Evolutionary conservation across 805 yeast genomes (phyloP).

Genomic region (Maudiozyma bulderi): DNA sequence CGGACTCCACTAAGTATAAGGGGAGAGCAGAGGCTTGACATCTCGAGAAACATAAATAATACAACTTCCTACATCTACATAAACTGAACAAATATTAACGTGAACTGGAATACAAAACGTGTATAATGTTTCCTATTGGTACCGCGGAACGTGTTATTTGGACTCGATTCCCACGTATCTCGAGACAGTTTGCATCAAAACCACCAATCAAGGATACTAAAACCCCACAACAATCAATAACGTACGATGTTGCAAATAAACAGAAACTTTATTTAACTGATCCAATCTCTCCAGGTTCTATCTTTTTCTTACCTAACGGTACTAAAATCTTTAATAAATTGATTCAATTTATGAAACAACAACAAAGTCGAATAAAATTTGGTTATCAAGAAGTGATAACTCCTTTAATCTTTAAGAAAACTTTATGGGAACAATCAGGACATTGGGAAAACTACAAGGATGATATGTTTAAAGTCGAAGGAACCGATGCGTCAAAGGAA

Average conservation of each 20-base stretch:
- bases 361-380: slow-evolving; percentile 50
- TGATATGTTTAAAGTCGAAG: slow-evolving; percentile 85
- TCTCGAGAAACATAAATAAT: no score
- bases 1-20: no score
- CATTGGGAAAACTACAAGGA: slow-evolving; percentile 94
- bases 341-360: slow-evolving; percentile 73
- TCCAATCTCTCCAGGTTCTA: slow-evolving; percentile 79
- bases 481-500: slow-evolving; percentile 34
- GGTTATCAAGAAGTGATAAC: slow-evolving; percentile 91
- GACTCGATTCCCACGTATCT: neutral
- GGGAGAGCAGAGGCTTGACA: no score
- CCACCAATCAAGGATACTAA: neutral
- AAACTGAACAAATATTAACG: no score
- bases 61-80: no score
- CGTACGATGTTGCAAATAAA: slow-evolving; percentile 34
- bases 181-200: neutral
- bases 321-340: slow-evolving; percentile 75
- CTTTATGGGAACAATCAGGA: slow-evolving; percentile 84
- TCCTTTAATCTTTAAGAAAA: slow-evolving; percentile 75
- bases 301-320: slow-evolving; percentile 89
- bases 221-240: neutral
- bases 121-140: neutral
- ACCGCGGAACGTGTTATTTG: neutral
- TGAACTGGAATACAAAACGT: no score
- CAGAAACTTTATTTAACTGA: slow-evolving; percentile 77